Percentiles rank a stretch among this genome's conserved stretches.
These are phyloP conservation scores for Peniophora sp. DNA, from an alignment of 1,284 basidiomycete species.

Conservation along the genomic window DNA sequence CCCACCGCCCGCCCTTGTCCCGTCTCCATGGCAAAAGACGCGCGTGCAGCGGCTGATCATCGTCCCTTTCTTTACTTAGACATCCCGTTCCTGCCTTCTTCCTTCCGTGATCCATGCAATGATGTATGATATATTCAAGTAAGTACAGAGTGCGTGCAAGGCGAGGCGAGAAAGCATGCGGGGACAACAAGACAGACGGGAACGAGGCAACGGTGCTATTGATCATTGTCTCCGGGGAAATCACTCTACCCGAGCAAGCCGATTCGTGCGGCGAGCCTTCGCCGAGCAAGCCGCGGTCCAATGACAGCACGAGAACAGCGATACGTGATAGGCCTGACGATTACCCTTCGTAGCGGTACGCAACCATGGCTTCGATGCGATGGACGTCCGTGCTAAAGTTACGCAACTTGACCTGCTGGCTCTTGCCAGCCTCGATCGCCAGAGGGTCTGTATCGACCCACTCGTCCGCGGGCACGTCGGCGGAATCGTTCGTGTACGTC, in stretches of 20 bases:
- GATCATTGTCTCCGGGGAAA: no score
- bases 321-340: neutral
- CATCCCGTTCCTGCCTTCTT: no score
- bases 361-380: slow-evolving; percentile 84
- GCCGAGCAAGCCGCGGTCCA: slow-evolving; percentile 5
- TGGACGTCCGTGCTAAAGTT: slow-evolving; percentile 90
- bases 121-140: no score
- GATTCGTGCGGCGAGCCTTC: slow-evolving; percentile 5
- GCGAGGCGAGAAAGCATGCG: no score
- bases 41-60: neutral
- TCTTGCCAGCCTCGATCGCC: slow-evolving; percentile 91
- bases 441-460: slow-evolving; percentile 96
- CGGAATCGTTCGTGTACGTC: slow-evolving; percentile 85
- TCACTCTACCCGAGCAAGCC: no score
- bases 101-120: no score
- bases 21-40: neutral
- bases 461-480: slow-evolving; percentile 81
- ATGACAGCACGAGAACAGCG: slow-evolving; percentile 8
- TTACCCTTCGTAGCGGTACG: slow-evolving; percentile 69
- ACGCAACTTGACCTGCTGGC: slow-evolving; percentile 90
- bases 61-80: no score
- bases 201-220: slow-evolving; percentile 6
- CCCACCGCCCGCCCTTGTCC: neutral
- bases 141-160: no score
- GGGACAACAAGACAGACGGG: slow-evolving; percentile 8